Conservation (phyloP, 352 stramenopile genomes). For the Elongisporangium undulatum region DNA sequence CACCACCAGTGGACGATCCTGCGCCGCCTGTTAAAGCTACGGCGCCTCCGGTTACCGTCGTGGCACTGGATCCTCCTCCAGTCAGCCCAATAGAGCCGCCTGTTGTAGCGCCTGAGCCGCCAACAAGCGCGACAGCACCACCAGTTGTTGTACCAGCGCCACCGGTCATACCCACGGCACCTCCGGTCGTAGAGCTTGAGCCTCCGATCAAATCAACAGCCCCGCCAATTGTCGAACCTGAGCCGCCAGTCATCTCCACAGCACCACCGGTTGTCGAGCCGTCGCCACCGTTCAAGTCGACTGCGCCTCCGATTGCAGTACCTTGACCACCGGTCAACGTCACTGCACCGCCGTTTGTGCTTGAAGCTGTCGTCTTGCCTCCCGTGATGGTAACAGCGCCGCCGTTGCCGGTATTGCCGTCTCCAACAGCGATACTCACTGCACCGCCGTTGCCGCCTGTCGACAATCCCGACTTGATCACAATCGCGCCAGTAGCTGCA, state of each 20-base stretch:
- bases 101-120: conserved; percentile 4
- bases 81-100: conserved; percentile 17
- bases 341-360: conserved; percentile 32
- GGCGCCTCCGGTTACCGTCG: background rate
- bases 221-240: conserved; percentile 17
- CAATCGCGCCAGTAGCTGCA: conserved; percentile 31
- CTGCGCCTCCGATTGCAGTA: conserved; percentile 25
- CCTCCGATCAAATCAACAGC: conserved; percentile 10
- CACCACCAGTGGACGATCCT: background rate
- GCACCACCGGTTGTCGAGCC: conserved; percentile 34
- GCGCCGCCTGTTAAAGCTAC: background rate
- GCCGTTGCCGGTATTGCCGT: conserved; percentile 22
- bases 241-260: conserved; percentile 27
- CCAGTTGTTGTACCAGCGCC: background rate
- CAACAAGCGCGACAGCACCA: background rate
- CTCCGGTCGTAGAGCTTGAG: background rate
- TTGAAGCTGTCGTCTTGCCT: conserved; percentile 26
- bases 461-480: conserved; percentile 20
- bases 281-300: conserved; percentile 35
- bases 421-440: conserved; percentile 32
- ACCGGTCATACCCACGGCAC: background rate
- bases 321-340: conserved; percentile 33
- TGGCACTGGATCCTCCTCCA: background rate
- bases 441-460: conserved; percentile 27
- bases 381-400: conserved; percentile 34